A percentile compares a stretch with the other conserved stretches of the same genome.
These are phyloP conservation scores for Sphaerulina musiva DNA, from an alignment of 2,329 filamentous ascomycete species.

Conservation along the genomic window DNA sequence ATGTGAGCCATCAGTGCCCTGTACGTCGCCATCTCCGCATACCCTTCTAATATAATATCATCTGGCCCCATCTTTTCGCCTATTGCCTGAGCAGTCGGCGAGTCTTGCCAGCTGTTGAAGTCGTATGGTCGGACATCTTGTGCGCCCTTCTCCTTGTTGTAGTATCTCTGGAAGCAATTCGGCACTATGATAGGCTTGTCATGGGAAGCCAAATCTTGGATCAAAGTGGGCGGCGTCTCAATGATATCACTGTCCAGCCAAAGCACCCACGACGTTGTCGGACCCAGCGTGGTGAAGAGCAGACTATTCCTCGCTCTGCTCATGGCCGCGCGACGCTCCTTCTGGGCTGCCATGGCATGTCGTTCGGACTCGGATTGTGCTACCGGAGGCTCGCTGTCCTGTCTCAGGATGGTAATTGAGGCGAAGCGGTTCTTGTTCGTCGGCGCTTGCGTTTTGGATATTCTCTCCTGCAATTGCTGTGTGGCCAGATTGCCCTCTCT, in stretches of 20 bases:
- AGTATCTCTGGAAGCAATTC: slow-evolving; percentile 87
- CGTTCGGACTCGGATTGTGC: slow-evolving; percentile 83
- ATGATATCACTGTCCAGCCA: slow-evolving; percentile 93
- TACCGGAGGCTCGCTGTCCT: slow-evolving; percentile 79
- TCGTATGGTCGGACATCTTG: slow-evolving; percentile 81
- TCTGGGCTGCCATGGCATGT: slow-evolving; percentile 88
- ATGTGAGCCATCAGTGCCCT: slow-evolving; percentile 85
- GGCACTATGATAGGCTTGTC: slow-evolving; percentile 88
- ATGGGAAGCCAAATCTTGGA: slow-evolving; percentile 83
- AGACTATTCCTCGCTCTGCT: slow-evolving; percentile 87
- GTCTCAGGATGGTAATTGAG: slow-evolving; percentile 85
- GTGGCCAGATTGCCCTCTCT: slow-evolving; percentile 87
- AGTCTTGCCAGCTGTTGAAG: slow-evolving; percentile 97
- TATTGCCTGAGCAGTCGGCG: slow-evolving; percentile 67
- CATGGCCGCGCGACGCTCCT: slow-evolving; percentile 80
- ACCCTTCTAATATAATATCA: slow-evolving; percentile 89
- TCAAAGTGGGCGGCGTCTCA: slow-evolving; percentile 75
- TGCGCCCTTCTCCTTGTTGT: slow-evolving; percentile 60
- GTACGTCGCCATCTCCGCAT: slow-evolving; percentile 87
- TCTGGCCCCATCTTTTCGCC: slow-evolving; percentile 77
- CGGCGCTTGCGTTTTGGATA: slow-evolving; percentile 78
- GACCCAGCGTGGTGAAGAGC: slow-evolving; percentile 88
- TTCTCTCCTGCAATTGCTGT: slow-evolving; percentile 71
- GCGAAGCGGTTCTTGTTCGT: slow-evolving; percentile 78
- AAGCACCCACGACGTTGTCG: slow-evolving; percentile 87